Conservation (phyloP, 1,139 yeast genomes). For the Candida frijolesensis region DNA sequence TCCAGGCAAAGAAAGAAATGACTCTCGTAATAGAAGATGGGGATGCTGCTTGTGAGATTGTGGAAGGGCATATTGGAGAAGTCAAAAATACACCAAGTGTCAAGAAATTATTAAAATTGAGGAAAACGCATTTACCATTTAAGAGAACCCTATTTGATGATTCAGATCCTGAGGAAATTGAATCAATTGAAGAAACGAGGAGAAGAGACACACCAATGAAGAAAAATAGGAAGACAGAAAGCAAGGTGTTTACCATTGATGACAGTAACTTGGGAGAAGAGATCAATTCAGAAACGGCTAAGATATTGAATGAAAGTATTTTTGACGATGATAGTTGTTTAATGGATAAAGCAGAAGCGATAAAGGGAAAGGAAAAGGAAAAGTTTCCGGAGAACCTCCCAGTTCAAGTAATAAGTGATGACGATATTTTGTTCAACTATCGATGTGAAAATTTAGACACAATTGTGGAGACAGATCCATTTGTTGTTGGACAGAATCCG, state of each 20-base stretch:
- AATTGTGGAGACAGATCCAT: not conserved
- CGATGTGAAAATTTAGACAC: not conserved
- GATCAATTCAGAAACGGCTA: not conserved
- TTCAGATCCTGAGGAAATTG: constrained; percentile 2
- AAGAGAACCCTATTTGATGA: constrained; percentile 5
- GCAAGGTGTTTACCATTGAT: not conserved
- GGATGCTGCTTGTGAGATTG: not conserved
- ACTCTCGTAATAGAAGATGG: too few relatives aligned
- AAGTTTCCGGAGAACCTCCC: not conserved
- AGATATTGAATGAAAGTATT: not conserved
- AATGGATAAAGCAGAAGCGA: not conserved
- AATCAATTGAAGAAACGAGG: not conserved
- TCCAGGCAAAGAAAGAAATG: too few relatives aligned
- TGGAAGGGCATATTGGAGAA: not conserved
- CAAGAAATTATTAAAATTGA: not conserved
- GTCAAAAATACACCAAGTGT: not conserved
- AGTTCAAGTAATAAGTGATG: not conserved
- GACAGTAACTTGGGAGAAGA: not conserved
- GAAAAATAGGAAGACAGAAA: not conserved
- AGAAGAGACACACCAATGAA: not conserved
- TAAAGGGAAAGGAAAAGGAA: not conserved
- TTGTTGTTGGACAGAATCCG: not conserved
- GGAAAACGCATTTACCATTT: not conserved
- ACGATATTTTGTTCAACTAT: not conserved
- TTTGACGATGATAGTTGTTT: not conserved